phyloP scores from a whole-genome alignment of 2,329 filamentous ascomycete genomes.

The Alternaria novae-zelandiae region DNA sequence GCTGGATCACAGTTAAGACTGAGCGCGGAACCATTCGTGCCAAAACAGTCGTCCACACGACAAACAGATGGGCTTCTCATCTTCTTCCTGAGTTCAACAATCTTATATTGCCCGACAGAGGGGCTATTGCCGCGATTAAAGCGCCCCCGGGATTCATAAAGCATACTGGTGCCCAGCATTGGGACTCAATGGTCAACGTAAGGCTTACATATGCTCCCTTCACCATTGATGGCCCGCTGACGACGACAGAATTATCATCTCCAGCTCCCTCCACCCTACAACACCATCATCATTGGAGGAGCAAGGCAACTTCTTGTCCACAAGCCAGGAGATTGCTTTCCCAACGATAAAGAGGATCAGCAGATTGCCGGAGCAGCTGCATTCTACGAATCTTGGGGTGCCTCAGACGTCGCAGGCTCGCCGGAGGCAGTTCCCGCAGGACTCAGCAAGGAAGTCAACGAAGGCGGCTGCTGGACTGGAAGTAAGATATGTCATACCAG shows the following conservation, averaged over 20 bases:
- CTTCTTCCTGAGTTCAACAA: conserved; percentile 14
- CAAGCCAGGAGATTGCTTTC: conserved; percentile 5
- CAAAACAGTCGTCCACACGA: conserved; percentile 12
- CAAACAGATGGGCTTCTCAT: conserved; percentile 19
- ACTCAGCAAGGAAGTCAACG: conserved; percentile 3
- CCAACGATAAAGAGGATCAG: conserved; percentile 9
- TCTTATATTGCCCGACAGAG: conserved; percentile 10
- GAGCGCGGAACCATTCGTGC: conserved; percentile 9
- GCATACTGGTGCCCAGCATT: conserved; percentile 18
- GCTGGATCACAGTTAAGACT: conserved; percentile 11
- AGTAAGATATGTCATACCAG: neutral
- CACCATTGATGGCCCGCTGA: neutral
- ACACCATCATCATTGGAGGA: conserved; percentile 18
- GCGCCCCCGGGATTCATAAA: conserved; percentile 13
- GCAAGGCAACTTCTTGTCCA: conserved; percentile 11
- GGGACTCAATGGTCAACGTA: conserved; percentile 14
- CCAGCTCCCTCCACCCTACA: conserved; percentile 15
- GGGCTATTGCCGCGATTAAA: conserved; percentile 7
- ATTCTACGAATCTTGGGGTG: conserved; percentile 13
- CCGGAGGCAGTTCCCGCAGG: conserved; percentile 1
- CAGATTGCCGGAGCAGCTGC: conserved; percentile 9
- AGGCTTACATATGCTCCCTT: neutral
- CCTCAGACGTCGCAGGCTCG: conserved; percentile 9
- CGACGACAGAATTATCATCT: conserved; percentile 13
- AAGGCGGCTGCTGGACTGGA: conserved; percentile 18